Conservation (phyloP, 495 filamentous ascomycete species). For the Tuber calosporum region DNA sequence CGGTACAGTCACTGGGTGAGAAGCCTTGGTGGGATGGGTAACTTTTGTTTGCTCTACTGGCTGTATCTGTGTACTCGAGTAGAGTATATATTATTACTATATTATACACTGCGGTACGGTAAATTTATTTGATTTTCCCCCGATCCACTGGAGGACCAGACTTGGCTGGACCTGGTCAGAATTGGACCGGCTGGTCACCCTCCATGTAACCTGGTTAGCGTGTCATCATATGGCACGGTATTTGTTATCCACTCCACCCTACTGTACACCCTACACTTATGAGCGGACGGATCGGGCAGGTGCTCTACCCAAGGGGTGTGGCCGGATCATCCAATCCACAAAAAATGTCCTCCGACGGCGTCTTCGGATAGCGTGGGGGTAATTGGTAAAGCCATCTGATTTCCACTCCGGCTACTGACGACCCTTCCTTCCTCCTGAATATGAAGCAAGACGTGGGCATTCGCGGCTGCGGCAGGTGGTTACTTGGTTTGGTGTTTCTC, state of each 20-base stretch:
- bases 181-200: neutral
- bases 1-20: too few species aligned
- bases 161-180: too few species aligned
- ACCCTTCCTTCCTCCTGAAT: neutral
- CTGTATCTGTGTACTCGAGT: too few species aligned
- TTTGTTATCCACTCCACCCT: too few species aligned
- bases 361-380: neutral
- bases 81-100: too few species aligned
- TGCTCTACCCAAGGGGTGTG: neutral
- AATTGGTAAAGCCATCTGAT: neutral
- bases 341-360: neutral
- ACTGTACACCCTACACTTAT: too few species aligned
- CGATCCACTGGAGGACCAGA: too few species aligned
- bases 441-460: neutral
- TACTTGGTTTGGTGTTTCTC: neutral
- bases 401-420: neutral
- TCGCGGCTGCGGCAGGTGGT: neutral
- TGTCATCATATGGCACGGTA: neutral
- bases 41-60: too few species aligned
- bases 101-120: too few species aligned
- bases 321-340: neutral
- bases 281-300: neutral
- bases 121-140: too few species aligned
- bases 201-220: neutral
- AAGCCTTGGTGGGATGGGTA: too few species aligned